A percentile compares a stretch with the other conserved stretches of the same genome.
phyloP scores from a whole-genome alignment of 371 early-diverging fungal genomes.

The Mortierella sp. region DNA sequence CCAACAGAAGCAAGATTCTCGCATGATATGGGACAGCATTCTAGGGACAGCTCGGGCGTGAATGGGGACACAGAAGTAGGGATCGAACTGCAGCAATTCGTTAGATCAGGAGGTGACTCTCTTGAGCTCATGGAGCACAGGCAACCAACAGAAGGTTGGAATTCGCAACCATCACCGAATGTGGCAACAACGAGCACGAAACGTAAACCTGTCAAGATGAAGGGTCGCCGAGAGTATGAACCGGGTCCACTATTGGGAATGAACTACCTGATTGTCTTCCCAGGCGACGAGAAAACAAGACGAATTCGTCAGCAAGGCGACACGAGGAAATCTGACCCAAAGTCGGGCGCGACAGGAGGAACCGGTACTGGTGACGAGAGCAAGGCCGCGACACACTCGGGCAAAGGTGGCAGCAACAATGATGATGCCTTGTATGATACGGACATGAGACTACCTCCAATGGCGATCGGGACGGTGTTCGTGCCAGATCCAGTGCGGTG shows the following conservation, averaged over 20 bases:
- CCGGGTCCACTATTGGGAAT: conserved; percentile 48
- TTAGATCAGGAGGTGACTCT: neutral
- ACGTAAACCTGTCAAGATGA: conserved; percentile 39
- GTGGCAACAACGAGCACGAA: neutral
- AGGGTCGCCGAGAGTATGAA: conserved; percentile 45
- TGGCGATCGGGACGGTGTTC: conserved; percentile 53
- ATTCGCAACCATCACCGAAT: neutral
- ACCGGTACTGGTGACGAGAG: neutral
- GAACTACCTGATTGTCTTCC: conserved; percentile 49
- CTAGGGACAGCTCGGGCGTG: neutral
- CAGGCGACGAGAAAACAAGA: conserved; percentile 37
- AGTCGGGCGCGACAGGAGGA: neutral
- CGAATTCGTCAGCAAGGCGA: conserved; percentile 38
- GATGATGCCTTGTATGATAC: conserved; percentile 40
- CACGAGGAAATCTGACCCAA: neutral
- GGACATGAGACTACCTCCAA: conserved; percentile 42
- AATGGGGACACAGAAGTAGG: conserved; percentile 12
- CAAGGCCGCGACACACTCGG: no score
- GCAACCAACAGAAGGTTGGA: neutral
- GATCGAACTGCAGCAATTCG: conserved; percentile 23
- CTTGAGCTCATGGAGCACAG: neutral
- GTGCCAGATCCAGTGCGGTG: conserved; percentile 53
- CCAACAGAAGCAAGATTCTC: neutral
- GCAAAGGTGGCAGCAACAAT: neutral
- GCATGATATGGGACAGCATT: neutral